Base-by-base conservation (phyloP, 768 basidiomycete genomes). In the Zangia roseola region DNA sequence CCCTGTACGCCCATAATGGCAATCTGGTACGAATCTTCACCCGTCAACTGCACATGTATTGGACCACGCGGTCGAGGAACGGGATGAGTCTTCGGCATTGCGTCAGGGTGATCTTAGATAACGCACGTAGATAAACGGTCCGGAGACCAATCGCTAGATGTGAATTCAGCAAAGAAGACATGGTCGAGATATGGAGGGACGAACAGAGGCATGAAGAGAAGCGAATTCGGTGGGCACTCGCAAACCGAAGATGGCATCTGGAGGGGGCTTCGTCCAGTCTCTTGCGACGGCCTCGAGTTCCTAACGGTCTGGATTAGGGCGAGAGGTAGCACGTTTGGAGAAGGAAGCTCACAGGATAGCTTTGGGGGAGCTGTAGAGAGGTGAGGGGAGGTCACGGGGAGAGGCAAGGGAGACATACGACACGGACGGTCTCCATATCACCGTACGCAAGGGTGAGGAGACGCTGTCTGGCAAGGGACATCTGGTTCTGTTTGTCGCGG, bases 181-280 rank as follows among this genome's bases (percentile, higher is more conserved):
- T 19, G 48, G 25, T 58, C 26, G 28, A 55, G 53, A 30, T 7
- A 45, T 20, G 34, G 37, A 36, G 23, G 43, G 17, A 73, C 87
- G 62, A 63, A 92, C 89, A 40, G 89, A 84, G 45, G 91, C 90
- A 59, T 88, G 85, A 26, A 90, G 76, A 23, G 90, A 90, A 2
- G 88, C 91, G 69, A 79, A 91, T 67, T 93, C 91, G n/a, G 89
- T 84, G 2, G 91, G 91, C 0, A 92, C 81, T 21, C 91, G 86
- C 48, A 93, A 71, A 53, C 77, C 76, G 72, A 92, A 88, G 38
- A 77, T 68, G 34, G 81, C 85, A 64, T 86, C 88, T 45, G 89
- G 87, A 14, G 91, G 88, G 12, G 90, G 89, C 59, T 89, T 91
- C 21, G 84, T 81, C 91, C 91, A 93, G 49, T 91, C 88, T 61